Percentiles rank a stretch among this genome's conserved stretches.
These are phyloP conservation scores for Wickerhamiella kurtzmanii DNA, from an alignment of 805 yeast genomes.

Conservation along the genomic window DNA sequence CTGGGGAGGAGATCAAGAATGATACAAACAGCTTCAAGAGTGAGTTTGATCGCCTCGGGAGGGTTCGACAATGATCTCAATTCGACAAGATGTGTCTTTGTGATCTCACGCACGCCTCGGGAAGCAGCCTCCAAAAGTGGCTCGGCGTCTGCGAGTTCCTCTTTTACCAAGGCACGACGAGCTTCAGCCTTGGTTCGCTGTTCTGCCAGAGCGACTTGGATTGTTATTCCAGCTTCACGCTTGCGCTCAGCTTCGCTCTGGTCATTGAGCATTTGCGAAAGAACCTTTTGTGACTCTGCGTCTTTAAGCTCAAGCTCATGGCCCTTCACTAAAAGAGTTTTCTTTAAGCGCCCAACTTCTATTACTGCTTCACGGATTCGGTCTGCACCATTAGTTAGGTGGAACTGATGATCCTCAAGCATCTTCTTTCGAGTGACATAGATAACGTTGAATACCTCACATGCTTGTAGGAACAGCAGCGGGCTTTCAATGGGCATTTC, in stretches of 20 bases:
- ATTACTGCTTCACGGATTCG: constrained; percentile 64
- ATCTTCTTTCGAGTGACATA: constrained; percentile 34
- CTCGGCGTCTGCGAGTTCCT: constrained; percentile 61
- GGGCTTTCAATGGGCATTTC: neutral
- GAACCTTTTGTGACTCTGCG: constrained; percentile 52
- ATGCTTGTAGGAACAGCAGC: constrained; percentile 9
- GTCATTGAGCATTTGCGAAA: constrained; percentile 62
- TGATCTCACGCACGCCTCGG: constrained; percentile 79
- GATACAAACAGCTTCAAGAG: constrained; percentile 77
- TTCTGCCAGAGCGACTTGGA: constrained; percentile 51
- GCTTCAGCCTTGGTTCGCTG: constrained; percentile 50
- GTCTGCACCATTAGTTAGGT: constrained; percentile 59
- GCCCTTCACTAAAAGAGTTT: constrained; percentile 41
- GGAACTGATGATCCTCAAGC: constrained; percentile 56
- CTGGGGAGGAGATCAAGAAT: constrained; percentile 51
- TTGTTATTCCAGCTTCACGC: constrained; percentile 68
- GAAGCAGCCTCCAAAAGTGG: constrained; percentile 79
- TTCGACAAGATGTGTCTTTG: constrained; percentile 84
- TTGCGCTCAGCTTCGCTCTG: constrained; percentile 90
- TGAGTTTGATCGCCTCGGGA: constrained; percentile 71
- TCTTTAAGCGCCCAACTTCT: constrained; percentile 48
- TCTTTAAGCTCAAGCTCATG: constrained; percentile 41
- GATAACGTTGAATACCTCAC: constrained; percentile 20
- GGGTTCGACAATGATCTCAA: constrained; percentile 81
- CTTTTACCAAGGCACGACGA: constrained; percentile 41